Conservation (phyloP, 176 grass and related monocot genomes). For the Cenchrus americanus region DNA sequence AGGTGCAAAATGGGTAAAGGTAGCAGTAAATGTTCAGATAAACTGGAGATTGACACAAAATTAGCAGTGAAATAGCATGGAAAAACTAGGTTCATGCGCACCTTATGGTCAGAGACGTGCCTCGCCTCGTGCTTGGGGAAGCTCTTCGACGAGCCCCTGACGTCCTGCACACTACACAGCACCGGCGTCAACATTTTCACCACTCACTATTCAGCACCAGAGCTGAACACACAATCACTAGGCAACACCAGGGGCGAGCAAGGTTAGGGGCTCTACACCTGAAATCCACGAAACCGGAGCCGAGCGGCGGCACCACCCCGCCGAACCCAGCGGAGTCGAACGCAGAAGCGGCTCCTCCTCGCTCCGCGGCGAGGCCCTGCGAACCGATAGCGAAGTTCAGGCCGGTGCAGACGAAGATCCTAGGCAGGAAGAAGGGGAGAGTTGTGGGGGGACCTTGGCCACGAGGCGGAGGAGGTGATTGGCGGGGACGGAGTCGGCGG, state of each 20-base stretch:
- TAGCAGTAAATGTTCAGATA: slow-evolving; percentile 9
- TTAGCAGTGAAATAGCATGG: background rate
- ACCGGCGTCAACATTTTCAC: slow-evolving; percentile 2
- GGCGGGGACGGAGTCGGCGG: slow-evolving; percentile 41
- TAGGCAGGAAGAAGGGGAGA: background rate
- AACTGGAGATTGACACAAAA: background rate
- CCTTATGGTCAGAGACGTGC: slow-evolving; percentile 96
- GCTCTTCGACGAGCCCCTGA: slow-evolving; percentile 79
- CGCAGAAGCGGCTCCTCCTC: slow-evolving; percentile 49
- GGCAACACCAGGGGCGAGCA: background rate
- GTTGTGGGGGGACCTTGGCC: slow-evolving; percentile 65
- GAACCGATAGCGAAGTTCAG: slow-evolving; percentile 27
- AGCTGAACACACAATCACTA: background rate
- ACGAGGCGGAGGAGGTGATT: slow-evolving; percentile 78
- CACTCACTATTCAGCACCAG: background rate
- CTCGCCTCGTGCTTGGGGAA: slow-evolving; percentile 83
- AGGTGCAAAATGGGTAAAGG: slow-evolving; percentile 13
- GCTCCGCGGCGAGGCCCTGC: slow-evolving; percentile 89
- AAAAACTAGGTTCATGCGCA: slow-evolving; percentile 27
- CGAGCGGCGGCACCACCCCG: slow-evolving; percentile 22
- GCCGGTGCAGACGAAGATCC: slow-evolving; percentile 19
- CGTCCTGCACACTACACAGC: slow-evolving; percentile 57
- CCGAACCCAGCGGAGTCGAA: slow-evolving; percentile 51
- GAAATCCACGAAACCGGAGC: slow-evolving; percentile 65
- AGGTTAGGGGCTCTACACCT: slow-evolving; percentile 41